Evolutionary conservation across 1,284 basidiomycete genomes (phyloP).

Genomic region (Abortiporus biennis): DNA sequence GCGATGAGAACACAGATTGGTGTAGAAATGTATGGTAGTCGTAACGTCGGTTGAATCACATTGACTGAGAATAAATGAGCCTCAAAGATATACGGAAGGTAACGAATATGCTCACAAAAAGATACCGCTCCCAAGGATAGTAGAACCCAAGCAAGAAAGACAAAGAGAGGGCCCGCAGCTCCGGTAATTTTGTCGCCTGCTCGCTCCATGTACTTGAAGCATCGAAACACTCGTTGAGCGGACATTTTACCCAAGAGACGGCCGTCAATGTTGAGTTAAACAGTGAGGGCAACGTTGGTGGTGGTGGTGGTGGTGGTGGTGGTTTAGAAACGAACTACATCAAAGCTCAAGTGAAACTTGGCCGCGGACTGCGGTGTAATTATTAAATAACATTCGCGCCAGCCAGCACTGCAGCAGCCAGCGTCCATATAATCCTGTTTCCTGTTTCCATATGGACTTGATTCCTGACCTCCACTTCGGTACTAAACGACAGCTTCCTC

Average conservation of each 20-base stretch:
- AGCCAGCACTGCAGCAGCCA: no score
- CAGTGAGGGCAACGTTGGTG: background rate
- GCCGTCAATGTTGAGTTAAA: background rate
- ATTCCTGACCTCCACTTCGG: no score
- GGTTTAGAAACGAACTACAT: background rate
- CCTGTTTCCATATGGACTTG: no score
- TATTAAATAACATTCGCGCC: no score
- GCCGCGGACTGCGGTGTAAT: background rate
- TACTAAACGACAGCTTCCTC: no score
- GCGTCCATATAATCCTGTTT: no score
- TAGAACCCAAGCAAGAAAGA: conserved; percentile 70
- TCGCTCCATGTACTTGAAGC: conserved; percentile 79
- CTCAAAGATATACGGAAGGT: conserved; percentile 2
- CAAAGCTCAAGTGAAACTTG: conserved; percentile 2
- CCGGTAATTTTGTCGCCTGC: conserved; percentile 80
- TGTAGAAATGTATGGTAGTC: conserved; percentile 48
- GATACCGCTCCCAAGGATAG: conserved; percentile 64
- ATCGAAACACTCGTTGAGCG: conserved; percentile 61
- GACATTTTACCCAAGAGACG: conserved; percentile 11
- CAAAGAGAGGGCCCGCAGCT: conserved; percentile 87
- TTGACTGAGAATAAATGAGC: conserved; percentile 48
- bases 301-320: background rate
- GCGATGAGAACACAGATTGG: conserved; percentile 72
- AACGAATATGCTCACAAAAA: conserved; percentile 63
- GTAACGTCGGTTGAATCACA: conserved; percentile 55